phyloP scores from a whole-genome alignment of 2,329 filamentous ascomycete species.

The Aspergillus hortae region DNA sequence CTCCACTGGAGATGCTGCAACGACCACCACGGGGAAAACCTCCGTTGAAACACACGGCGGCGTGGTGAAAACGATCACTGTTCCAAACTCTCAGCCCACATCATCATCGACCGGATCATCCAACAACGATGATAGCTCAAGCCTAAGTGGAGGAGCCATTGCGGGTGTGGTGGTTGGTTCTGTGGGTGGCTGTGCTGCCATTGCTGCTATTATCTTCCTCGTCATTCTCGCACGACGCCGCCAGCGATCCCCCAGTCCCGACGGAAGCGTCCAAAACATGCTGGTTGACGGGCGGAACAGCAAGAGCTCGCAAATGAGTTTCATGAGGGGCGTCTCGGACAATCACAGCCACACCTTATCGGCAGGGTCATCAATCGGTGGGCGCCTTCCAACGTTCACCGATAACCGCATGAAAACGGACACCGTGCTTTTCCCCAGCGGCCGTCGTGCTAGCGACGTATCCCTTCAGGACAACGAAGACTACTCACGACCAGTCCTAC shows the following conservation, averaged over 20 bases:
- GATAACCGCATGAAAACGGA: slow-evolving; percentile 46
- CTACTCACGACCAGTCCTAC: slow-evolving; percentile 45
- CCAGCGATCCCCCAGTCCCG: slow-evolving; percentile 24
- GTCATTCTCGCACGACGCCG: slow-evolving; percentile 39
- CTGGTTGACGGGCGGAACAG: slow-evolving; percentile 29
- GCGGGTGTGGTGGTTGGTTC: slow-evolving; percentile 44
- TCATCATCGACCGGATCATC: slow-evolving; percentile 11
- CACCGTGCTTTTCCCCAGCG: slow-evolving; percentile 38
- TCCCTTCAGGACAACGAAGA: slow-evolving; percentile 48
- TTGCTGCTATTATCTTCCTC: slow-evolving; percentile 37
- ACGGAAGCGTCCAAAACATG: slow-evolving; percentile 28
- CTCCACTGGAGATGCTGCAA: not conserved
- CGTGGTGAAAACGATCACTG: slow-evolving; percentile 28
- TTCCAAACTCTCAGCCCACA: slow-evolving; percentile 13
- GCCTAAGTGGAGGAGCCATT: slow-evolving; percentile 40
- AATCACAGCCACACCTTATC: slow-evolving; percentile 23
- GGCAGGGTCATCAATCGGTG: slow-evolving; percentile 19
- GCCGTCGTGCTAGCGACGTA: slow-evolving; percentile 40
- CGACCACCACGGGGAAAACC: slow-evolving; percentile 12
- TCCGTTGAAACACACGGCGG: slow-evolving; percentile 22
- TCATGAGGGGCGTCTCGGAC: slow-evolving; percentile 30
- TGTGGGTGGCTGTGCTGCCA: slow-evolving; percentile 34
- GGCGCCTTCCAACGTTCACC: slow-evolving; percentile 34
- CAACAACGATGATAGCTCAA: slow-evolving; percentile 12
- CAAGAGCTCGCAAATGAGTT: slow-evolving; percentile 34